Base-by-base conservation (phyloP, 768 basidiomycete genomes). In the Baorangia bicolor region DNA sequence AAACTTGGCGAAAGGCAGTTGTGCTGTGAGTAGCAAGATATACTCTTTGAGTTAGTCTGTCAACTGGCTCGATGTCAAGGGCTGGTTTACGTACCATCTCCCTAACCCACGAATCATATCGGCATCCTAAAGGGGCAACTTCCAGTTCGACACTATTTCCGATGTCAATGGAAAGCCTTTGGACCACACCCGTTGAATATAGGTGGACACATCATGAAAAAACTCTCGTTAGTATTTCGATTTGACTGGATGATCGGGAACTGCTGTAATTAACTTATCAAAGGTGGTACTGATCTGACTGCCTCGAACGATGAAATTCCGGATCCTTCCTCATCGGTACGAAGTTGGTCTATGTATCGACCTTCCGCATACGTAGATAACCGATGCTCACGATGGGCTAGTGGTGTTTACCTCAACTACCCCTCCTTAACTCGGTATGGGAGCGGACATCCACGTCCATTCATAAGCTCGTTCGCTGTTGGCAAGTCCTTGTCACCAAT, bases 11-110 rank as follows among this genome's bases (percentile, higher is more conserved):
- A 45, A 27, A 20, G 18, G 18, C 42, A 27, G 5, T 33, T 16
- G n/a, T 21, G 16, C 9, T 21, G 27, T 38, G 51, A 20, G 31
- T 27, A 11, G 51, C n/a, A 48, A 33, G 7, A 28, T 23, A 12
- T 44, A 44, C 41, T 39, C 42, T 44, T 55, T 20, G 18, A 20
- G 34, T 21, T 14, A 38, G 28, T 37, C n/a, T 54, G 20, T 44
- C 28, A 16, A 31, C 13, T 16, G 16, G 16, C 20, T 30, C 30
- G 8, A 46, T 23, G 20, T 27, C 2, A 21, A 55, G 42, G 20
- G n/a, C 11, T 45, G 30, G 21, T 55, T 54, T 45, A 56, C 53
- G 43, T 56, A 45, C 9, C 34, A n/a, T 11, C 23, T 34, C 28
- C 25, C 45, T 16, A 30, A 27, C 38, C 9, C 25, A 20, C 27